Percentiles rank a stretch among this genome's conserved stretches.
Conservation (phyloP, 306 rosid genomes). For the Prunus mira region DNA sequence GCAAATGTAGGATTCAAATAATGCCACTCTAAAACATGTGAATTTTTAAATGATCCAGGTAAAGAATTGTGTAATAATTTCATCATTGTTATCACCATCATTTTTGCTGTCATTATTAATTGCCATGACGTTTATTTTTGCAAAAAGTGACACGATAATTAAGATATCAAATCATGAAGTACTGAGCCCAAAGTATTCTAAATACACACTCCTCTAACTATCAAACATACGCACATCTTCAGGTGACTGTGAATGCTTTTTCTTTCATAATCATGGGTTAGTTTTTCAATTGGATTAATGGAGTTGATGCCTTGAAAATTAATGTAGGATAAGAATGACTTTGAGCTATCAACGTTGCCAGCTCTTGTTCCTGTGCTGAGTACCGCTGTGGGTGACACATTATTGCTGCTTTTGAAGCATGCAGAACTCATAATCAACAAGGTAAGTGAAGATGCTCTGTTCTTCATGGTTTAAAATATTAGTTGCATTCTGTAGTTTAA, state of each 20-base stretch:
- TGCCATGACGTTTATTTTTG: not conserved
- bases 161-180: not conserved
- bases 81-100: not conserved
- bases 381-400: slow-evolving; percentile 79
- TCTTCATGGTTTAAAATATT: not conserved
- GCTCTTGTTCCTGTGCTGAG: slow-evolving; percentile 93
- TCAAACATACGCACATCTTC: not conserved
- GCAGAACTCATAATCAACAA: slow-evolving; percentile 84
- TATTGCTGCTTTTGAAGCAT: slow-evolving; percentile 84
- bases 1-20: not conserved
- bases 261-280: not conserved
- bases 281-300: not conserved
- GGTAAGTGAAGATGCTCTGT: slow-evolving; percentile 43
- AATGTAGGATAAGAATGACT: slow-evolving; percentile 84
- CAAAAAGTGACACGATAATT: not conserved
- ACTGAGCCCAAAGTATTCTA: not conserved
- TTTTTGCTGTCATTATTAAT: not conserved
- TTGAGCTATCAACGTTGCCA: slow-evolving; percentile 90
- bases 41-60: not conserved
- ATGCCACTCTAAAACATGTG: not conserved
- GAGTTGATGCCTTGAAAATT: slow-evolving; percentile 13
- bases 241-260: not conserved
- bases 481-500: not conserved
- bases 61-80: not conserved
- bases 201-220: not conserved